Evolutionary conservation across 495 filamentous ascomycete species (phyloP).

Genomic region (Durotheca rogersii): DNA sequence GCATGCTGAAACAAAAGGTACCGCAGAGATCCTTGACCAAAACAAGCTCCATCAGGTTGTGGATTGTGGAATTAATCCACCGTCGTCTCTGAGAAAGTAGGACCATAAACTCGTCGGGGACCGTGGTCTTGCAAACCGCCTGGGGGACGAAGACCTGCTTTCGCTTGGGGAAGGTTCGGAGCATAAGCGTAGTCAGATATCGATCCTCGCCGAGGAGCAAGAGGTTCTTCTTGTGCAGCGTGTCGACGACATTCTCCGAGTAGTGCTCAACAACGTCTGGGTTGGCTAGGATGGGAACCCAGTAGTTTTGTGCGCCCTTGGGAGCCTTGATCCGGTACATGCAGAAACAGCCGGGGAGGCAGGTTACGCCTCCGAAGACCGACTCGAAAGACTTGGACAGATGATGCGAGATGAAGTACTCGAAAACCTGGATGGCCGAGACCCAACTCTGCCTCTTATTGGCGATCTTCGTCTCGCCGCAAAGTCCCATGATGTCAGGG

Average conservation of each 20-base stretch:
- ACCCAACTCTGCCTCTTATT: conserved; percentile 96
- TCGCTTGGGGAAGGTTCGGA: conserved; percentile 97
- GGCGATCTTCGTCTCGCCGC: conserved; percentile 98
- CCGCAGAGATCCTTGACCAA: conserved; percentile 95
- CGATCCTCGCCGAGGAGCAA: conserved; percentile 95
- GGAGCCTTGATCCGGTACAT: conserved; percentile 99
- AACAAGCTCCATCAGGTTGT: conserved; percentile 97
- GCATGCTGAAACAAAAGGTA: conserved; percentile 99
- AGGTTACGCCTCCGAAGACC: conserved; percentile 98
- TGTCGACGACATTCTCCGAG: conserved; percentile 99
- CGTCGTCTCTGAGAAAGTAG: conserved; percentile 89
- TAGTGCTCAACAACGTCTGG: conserved; percentile 99
- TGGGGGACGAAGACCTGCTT: conserved; percentile 99
- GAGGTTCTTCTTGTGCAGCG: conserved; percentile 97
- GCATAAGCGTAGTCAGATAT: conserved; percentile 94
- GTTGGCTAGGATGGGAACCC: conserved; percentile 98
- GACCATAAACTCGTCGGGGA: conserved; percentile 90
- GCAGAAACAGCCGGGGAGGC: conserved; percentile 98
- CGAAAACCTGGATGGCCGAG: conserved; percentile 99
- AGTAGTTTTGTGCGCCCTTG: conserved; percentile 98
- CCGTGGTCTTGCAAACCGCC: conserved; percentile 96
- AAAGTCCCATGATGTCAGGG: conserved; percentile 98
- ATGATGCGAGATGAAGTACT: conserved; percentile 99
- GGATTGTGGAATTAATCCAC: conserved; percentile 99
- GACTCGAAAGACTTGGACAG: conserved; percentile 96